phyloP scores from a whole-genome alignment of 2,329 filamentous ascomycete genomes.

The Plectosphaerella cucumerina region DNA sequence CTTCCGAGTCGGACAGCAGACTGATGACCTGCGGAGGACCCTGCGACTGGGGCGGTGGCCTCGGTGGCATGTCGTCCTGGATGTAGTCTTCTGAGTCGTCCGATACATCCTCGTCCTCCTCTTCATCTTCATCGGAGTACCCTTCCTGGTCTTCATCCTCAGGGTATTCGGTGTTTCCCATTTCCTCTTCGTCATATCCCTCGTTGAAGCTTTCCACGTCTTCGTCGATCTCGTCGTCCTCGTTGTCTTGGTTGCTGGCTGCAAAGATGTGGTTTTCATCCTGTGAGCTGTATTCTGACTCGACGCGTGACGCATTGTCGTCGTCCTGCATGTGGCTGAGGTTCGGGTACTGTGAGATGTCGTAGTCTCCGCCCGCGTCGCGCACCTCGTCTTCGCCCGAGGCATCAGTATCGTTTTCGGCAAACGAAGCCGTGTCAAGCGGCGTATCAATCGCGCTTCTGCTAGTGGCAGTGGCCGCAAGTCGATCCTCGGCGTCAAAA shows the following conservation, averaged over 20 bases:
- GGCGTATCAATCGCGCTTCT: neutral
- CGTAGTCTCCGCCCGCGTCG: constrained; percentile 12
- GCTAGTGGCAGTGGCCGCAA: neutral
- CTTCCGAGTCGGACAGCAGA: constrained; percentile 13
- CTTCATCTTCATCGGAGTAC: constrained; percentile 7
- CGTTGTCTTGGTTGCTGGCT: constrained; percentile 3
- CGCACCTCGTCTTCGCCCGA: constrained; percentile 6
- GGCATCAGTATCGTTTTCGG: neutral
- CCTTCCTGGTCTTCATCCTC: constrained; percentile 10
- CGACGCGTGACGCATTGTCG: constrained; percentile 11
- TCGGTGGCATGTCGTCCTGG: constrained; percentile 4
- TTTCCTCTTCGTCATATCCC: constrained; percentile 6
- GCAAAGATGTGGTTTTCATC: constrained; percentile 8
- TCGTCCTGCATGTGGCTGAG: constrained; percentile 14
- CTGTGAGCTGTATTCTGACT: constrained; percentile 11
- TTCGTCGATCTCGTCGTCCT: constrained; percentile 10
- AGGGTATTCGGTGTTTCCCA: constrained; percentile 3
- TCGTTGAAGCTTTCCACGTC: constrained; percentile 5
- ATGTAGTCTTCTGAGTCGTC: constrained; percentile 8
- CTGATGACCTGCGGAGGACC: constrained; percentile 10
- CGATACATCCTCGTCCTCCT: constrained; percentile 13
- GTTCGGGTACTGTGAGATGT: constrained; percentile 13
- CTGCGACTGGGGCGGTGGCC: neutral
- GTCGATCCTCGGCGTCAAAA: constrained; percentile 7
- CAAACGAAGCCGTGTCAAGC: neutral